These are phyloP conservation scores for Prunus mume DNA, from an alignment of 306 rosid species.

Conservation along the genomic window DNA sequence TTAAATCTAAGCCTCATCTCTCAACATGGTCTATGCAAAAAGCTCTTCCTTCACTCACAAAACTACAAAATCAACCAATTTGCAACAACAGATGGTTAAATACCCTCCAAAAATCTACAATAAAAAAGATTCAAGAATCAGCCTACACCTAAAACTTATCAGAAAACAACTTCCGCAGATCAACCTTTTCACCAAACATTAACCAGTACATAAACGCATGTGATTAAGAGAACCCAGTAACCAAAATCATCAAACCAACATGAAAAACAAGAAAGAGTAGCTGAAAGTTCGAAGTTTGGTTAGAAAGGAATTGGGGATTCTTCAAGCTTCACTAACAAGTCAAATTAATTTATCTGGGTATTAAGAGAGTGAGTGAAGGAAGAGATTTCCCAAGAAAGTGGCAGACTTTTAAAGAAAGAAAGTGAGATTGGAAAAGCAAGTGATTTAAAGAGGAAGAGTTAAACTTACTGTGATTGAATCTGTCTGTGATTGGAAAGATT, in stretches of 20 bases:
- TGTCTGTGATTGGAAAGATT: constrained; percentile 15
- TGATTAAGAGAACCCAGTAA: constrained; percentile 15
- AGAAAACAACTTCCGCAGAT: constrained; percentile 3
- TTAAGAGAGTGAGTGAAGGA: neutral
- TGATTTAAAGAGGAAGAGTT: constrained; percentile 9
- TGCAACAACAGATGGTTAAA: constrained; percentile 2
- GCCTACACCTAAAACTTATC: constrained; percentile 5
- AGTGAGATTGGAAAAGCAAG: neutral
- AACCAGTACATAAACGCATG: neutral
- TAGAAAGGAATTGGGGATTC: constrained; percentile 13
- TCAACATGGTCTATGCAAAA: constrained; percentile 30
- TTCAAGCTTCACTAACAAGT: constrained; percentile 5
- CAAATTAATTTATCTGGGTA: constrained; percentile 28
- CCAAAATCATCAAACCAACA: neutral
- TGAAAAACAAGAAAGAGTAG: neutral
- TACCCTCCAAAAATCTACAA: neutral
- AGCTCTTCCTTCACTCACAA: constrained; percentile 20
- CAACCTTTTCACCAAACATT: neutral
- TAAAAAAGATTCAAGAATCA: constrained; percentile 1
- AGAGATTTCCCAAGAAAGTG: constrained; percentile 9
- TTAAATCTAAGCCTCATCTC: constrained; percentile 57
- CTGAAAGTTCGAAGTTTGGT: neutral
- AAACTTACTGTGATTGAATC: constrained; percentile 42
- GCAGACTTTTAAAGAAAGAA: constrained; percentile 6
- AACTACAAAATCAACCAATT: constrained; percentile 27